Base-by-base conservation (phyloP, 2,329 filamentous ascomycete genomes). In the Colletotrichum truncatum region DNA sequence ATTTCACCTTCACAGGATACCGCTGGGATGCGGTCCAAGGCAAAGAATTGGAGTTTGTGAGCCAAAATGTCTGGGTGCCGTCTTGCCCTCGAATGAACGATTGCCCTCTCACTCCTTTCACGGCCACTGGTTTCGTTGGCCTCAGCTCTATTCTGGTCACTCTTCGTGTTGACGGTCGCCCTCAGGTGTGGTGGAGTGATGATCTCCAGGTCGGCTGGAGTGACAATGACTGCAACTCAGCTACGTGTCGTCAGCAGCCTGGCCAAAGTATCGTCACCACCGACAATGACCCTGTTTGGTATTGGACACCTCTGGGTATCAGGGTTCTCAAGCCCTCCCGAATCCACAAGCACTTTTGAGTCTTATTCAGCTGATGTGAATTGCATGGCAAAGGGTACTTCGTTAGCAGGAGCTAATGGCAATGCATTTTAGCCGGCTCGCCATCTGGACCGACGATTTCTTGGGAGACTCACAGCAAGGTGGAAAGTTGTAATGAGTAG, bases 1-100 rank as follows among this genome's bases (percentile, higher is more conserved):
- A 80, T 53, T 80, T 81, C 64, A 77, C 78, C 38, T 71, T 81
- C 28, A 79, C 79, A n/a, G 79, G 78, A 7, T 81, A 80, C 65
- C 73, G 74, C 9, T 80, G 74, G 70, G 75, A 79, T 45, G 70
- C 73, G 16, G 70, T 69, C 10, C 68, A 71, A 6, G 70, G 70
- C 2, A 73, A 70, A 30, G 79, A 80, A 67, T 70, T 76, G 62
- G 54, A 61, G 23, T 56, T 38, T 16, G 53, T 55, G 30, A 68
- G 66, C 18, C 76, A 80, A 5, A 74, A 77, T 46, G 73, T 74
- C n/a, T 81, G 77, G 79, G 72, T 81, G 30, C 78, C 78, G 30
- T 76, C 77, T 4, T 81, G 79, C 57, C 66, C 76, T 34, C 72
- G 69, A 30, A 77, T 79, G 52, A 70, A 73, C 18, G 72, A 72